These are phyloP conservation scores for Candida silvatica DNA, from an alignment of 805 yeast genomes.

Conservation along the genomic window DNA sequence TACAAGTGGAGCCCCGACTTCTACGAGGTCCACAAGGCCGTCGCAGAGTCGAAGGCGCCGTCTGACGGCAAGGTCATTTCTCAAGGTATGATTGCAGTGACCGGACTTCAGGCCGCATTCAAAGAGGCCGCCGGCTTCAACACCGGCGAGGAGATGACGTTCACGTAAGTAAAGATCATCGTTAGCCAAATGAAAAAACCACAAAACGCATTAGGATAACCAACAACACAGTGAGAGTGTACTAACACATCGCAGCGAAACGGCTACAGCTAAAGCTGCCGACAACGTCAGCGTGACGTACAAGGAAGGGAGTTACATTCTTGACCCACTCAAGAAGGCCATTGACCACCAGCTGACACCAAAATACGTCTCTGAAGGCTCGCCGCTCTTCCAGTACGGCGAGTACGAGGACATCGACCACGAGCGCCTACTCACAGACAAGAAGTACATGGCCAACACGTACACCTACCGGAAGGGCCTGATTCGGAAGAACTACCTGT, in stretches of 20 bases:
- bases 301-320: conserved; percentile 31
- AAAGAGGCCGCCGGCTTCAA: conserved; percentile 37
- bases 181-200: no score
- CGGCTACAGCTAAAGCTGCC: neutral
- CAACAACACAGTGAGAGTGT: no score
- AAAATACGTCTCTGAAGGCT: conserved; percentile 21
- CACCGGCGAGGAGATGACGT: conserved; percentile 51
- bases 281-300: conserved; percentile 27
- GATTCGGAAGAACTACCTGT: conserved; percentile 81
- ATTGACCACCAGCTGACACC: conserved; percentile 17
- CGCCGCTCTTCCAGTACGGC: conserved; percentile 69
- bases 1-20: conserved; percentile 86
- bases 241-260: no score
- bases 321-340: conserved; percentile 32
- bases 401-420: conserved; percentile 86
- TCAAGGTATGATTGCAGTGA: conserved; percentile 54
- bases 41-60: conserved; percentile 32
- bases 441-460: conserved; percentile 59
- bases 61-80: conserved; percentile 67
- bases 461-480: conserved; percentile 85
- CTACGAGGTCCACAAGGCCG: conserved; percentile 49
- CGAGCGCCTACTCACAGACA: conserved; percentile 42
- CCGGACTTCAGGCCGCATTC: conserved; percentile 69
- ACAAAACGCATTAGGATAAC: no score
- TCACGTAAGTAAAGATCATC: no score